phyloP scores from a whole-genome alignment of 768 basidiomycete genomes.

The Xerocomellus chrysenteron region DNA sequence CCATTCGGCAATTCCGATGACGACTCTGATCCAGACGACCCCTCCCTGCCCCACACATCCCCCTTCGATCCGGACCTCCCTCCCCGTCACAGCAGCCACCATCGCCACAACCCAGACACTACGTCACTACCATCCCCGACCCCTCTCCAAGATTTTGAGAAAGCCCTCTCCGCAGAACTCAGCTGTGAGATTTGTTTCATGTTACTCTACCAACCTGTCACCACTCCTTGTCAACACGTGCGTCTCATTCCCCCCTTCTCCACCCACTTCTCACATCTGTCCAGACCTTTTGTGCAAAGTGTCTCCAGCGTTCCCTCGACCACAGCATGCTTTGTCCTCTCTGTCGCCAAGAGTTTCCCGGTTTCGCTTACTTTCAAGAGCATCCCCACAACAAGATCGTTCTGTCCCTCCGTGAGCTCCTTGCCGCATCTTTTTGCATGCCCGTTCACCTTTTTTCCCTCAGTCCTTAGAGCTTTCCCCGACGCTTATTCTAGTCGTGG shows the following conservation, averaged over 20 bases:
- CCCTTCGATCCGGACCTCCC: slow-evolving; percentile 4
- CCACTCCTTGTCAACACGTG: slow-evolving; percentile 95
- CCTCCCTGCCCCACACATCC: slow-evolving; percentile 12
- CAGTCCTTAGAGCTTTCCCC: slow-evolving; percentile 73
- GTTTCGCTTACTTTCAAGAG: slow-evolving; percentile 75
- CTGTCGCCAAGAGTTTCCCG: slow-evolving; percentile 78
- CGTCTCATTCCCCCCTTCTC: slow-evolving; percentile 29
- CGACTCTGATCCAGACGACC: slow-evolving; percentile 31
- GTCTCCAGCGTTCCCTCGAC: slow-evolving; percentile 88
- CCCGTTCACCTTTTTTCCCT: slow-evolving; percentile 7
- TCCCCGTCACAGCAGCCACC: slow-evolving; percentile 28
- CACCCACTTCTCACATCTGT: slow-evolving; percentile 8
- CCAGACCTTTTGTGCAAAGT: slow-evolving; percentile 88
- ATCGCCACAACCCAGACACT: slow-evolving; percentile 27
- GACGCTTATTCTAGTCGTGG: slow-evolving; percentile 62
- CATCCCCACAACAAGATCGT: slow-evolving; percentile 73
- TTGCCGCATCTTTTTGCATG: slow-evolving; percentile 7
- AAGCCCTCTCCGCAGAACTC: slow-evolving; percentile 64
- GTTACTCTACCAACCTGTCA: slow-evolving; percentile 81
- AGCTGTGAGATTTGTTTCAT: slow-evolving; percentile 91
- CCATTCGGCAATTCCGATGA: slow-evolving; percentile 31
- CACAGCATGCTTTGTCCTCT: slow-evolving; percentile 81
- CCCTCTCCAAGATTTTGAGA: slow-evolving; percentile 46
- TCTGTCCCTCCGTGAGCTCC: slow-evolving; percentile 59
- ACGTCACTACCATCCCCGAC: slow-evolving; percentile 29